phyloP scores from a whole-genome alignment of 1,284 basidiomycete species.

The Trichosporon sp. region DNA sequence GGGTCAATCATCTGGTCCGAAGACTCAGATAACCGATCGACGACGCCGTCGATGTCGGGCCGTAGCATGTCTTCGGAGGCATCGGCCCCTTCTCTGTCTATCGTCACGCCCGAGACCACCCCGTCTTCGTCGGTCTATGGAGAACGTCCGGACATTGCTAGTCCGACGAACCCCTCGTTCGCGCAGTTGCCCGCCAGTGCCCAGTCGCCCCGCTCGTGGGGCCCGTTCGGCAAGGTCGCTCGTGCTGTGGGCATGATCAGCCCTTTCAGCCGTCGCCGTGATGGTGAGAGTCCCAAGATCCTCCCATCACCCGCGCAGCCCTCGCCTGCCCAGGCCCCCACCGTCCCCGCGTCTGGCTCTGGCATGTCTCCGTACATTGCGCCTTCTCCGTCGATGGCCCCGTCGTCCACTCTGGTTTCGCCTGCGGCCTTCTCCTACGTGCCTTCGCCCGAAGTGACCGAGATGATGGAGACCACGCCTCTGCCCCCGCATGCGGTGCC shows the following conservation, averaged over 20 bases:
- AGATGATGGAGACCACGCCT: conserved; percentile 17
- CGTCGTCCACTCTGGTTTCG: conserved; percentile 11
- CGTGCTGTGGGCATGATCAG: conserved; percentile 37
- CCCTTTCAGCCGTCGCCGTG: conserved; percentile 23
- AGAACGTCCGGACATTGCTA: conserved; percentile 8
- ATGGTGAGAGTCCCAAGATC: conserved; percentile 18
- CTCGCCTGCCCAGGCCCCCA: neutral
- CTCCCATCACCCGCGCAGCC: conserved; percentile 11
- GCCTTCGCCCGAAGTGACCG: conserved; percentile 18
- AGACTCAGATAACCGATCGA: conserved; percentile 16
- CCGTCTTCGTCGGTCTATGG: conserved; percentile 18
- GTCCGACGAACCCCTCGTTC: neutral
- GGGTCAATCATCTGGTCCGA: conserved; percentile 15
- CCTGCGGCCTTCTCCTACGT: conserved; percentile 18
- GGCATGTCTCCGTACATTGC: conserved; percentile 15
- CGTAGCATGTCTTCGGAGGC: conserved; percentile 10
- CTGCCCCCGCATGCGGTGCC: conserved; percentile 19
- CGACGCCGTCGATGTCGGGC: conserved; percentile 20
- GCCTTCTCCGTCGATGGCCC: conserved; percentile 11
- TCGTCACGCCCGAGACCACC: conserved; percentile 20
- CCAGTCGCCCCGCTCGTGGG: conserved; percentile 32
- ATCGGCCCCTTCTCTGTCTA: neutral
- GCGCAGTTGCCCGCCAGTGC: conserved; percentile 10
- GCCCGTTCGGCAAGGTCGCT: conserved; percentile 40
- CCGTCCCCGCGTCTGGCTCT: neutral